phyloP scores from a whole-genome alignment of 495 filamentous ascomycete genomes.

The Aspergillus mulundensis region DNA sequence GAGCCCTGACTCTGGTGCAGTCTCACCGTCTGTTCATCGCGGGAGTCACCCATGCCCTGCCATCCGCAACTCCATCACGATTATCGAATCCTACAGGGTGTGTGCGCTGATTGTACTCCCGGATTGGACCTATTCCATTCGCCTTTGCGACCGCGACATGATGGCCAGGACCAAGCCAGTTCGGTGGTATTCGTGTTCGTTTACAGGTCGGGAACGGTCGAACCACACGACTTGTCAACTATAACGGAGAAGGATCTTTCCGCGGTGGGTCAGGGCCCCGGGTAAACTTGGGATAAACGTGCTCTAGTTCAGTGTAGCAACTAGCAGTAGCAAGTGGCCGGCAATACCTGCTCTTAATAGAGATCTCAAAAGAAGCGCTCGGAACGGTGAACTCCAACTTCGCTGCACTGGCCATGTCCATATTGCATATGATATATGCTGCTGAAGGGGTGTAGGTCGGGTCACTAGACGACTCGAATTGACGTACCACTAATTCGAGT shows the following conservation, averaged over 20 bases:
- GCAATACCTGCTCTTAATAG: background rate
- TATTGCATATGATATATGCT: background rate
- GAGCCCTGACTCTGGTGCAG: background rate
- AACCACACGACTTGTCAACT: background rate
- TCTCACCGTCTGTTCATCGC: constrained; percentile 1
- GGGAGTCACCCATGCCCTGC: background rate
- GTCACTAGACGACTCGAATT: background rate
- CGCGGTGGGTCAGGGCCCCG: background rate
- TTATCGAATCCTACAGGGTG: background rate
- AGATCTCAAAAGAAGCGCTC: background rate
- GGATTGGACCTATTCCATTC: background rate
- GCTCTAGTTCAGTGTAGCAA: background rate
- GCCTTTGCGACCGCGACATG: background rate
- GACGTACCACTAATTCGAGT: background rate
- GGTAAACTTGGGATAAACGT: background rate
- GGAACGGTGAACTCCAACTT: background rate
- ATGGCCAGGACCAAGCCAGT: background rate
- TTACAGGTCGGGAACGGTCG: background rate
- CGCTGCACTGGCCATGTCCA: background rate
- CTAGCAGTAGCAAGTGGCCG: constrained; percentile 1
- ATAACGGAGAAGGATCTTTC: background rate
- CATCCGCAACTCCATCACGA: background rate
- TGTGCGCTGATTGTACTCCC: constrained; percentile 4
- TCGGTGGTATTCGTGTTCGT: background rate
- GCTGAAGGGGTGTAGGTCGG: background rate